Conservation (phyloP, 2,329 filamentous ascomycete genomes). For the Xylaria sp. region DNA sequence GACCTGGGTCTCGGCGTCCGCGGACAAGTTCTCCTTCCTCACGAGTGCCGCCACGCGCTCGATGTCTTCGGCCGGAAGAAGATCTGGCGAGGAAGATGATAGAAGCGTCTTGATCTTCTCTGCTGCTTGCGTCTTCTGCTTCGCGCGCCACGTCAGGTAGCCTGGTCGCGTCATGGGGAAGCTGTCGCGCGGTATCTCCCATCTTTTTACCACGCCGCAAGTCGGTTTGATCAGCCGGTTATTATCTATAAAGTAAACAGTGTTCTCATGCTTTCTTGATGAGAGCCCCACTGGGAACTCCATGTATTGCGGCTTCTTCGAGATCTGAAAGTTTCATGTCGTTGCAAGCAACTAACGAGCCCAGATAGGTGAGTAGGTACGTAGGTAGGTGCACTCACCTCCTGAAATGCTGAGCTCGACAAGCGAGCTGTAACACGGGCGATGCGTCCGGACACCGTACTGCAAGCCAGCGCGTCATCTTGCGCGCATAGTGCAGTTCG, state of each 20-base stretch:
- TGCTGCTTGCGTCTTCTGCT: constrained; percentile 74
- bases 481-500: constrained; percentile 83
- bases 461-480: constrained; percentile 80
- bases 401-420: constrained; percentile 85
- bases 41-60: constrained; percentile 76
- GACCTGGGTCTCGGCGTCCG: constrained; percentile 74
- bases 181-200: constrained; percentile 79
- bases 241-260: background rate
- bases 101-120: constrained; percentile 64
- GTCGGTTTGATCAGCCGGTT: constrained; percentile 10
- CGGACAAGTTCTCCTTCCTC: constrained; percentile 78
- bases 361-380: background rate
- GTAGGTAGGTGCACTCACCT: constrained; percentile 57
- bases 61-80: constrained; percentile 62
- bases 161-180: constrained; percentile 81
- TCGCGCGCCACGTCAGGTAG: constrained; percentile 83
- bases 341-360: background rate
- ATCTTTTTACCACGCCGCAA: constrained; percentile 54
- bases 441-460: constrained; percentile 70
- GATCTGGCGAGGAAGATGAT: constrained; percentile 39
- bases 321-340: background rate
- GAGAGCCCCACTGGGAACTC: background rate
- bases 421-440: constrained; percentile 76
- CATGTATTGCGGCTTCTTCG: background rate
- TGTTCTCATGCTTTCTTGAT: background rate